These are phyloP conservation scores for Aspergillus melleus DNA, from an alignment of 2,329 filamentous ascomycete species.

Conservation along the genomic window DNA sequence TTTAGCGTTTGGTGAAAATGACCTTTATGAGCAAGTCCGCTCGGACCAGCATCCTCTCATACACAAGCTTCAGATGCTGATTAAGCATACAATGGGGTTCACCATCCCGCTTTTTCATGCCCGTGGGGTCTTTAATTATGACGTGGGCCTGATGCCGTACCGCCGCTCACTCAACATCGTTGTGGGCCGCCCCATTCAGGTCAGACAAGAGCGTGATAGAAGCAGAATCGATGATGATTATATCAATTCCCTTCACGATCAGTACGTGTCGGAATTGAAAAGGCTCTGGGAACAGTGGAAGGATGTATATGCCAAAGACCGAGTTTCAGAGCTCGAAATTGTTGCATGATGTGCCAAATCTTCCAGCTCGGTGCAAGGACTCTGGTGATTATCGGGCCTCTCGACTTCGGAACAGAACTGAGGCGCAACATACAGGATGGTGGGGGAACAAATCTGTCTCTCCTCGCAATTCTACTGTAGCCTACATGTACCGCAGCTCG, in stretches of 20 bases:
- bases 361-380: not conserved
- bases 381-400: too few species aligned
- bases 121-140: constrained; percentile 93
- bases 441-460: too few species aligned
- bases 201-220: constrained; percentile 57
- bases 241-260: constrained; percentile 74
- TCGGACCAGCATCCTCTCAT: constrained; percentile 75
- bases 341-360: constrained; percentile 29
- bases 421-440: too few species aligned
- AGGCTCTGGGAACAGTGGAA: constrained; percentile 50
- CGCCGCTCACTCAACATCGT: constrained; percentile 84
- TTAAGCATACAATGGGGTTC: constrained; percentile 87
- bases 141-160: constrained; percentile 95
- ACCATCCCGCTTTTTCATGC: constrained; percentile 90
- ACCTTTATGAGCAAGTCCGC: constrained; percentile 87
- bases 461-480: too few species aligned
- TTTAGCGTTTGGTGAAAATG: constrained; percentile 91
- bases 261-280: constrained; percentile 67
- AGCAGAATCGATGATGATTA: constrained; percentile 70
- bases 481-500: too few species aligned
- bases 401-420: too few species aligned
- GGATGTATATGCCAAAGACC: constrained; percentile 46
- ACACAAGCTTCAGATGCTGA: constrained; percentile 76
- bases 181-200: constrained; percentile 76
- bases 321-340: constrained; percentile 47